Percentiles rank a stretch among this genome's conserved stretches.
These are phyloP conservation scores for Thermochaetoides dissita DNA, from an alignment of 2,329 filamentous ascomycete genomes.

Conservation along the genomic window DNA sequence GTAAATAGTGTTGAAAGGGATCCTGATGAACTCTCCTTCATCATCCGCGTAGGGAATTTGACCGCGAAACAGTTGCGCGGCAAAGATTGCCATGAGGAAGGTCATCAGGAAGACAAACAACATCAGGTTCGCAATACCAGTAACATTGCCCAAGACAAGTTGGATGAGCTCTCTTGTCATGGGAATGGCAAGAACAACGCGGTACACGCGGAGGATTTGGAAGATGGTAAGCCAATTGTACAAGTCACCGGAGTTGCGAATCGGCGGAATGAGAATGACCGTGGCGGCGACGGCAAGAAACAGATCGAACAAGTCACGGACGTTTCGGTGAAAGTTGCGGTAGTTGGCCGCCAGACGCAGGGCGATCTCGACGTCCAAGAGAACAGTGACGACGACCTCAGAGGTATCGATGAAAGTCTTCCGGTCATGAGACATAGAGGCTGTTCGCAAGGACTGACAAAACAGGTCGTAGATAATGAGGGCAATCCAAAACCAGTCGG, in stretches of 20 bases:
- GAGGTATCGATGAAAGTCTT: constrained; percentile 53
- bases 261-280: constrained; percentile 71
- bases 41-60: constrained; percentile 56
- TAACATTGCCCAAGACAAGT: constrained; percentile 78
- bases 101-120: constrained; percentile 93
- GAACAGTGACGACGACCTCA: constrained; percentile 61
- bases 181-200: constrained; percentile 77
- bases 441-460: constrained; percentile 62
- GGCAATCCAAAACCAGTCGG: constrained; percentile 61
- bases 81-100: constrained; percentile 86
- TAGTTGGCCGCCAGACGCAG: constrained; percentile 67
- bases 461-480: constrained; percentile 72
- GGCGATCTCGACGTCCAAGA: constrained; percentile 70
- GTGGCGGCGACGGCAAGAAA: constrained; percentile 66
- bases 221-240: constrained; percentile 89
- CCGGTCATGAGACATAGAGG: constrained; percentile 53
- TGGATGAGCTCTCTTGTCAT: constrained; percentile 77
- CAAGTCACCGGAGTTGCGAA: constrained; percentile 53
- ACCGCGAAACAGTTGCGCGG: constrained; percentile 81
- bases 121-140: constrained; percentile 87
- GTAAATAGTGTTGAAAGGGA: constrained; percentile 81
- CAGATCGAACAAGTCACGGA: constrained; percentile 68
- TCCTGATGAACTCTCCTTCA: constrained; percentile 46
- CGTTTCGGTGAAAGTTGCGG: constrained; percentile 61
- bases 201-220: constrained; percentile 83